Evolutionary conservation across 345 rosid species (phyloP).

Genomic region (Dimocarpus longan): DNA sequence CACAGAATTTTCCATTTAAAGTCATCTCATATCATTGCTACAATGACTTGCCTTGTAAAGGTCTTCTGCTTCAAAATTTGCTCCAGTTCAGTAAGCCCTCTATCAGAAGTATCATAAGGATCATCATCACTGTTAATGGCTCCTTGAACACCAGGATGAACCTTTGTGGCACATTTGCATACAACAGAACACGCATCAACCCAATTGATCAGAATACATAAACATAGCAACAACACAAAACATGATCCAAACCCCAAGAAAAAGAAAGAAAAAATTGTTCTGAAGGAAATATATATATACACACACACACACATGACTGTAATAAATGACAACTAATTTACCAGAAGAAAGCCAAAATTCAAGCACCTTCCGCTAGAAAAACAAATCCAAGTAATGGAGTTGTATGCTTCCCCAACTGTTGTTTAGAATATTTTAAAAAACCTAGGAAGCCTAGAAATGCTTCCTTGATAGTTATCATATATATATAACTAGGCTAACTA

Average conservation of each 20-base stretch:
- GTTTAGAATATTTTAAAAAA: background rate
- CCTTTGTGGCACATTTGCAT: constrained; percentile 37
- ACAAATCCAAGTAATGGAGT: background rate
- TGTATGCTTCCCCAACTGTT: background rate
- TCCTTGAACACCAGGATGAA: constrained; percentile 30
- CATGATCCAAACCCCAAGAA: background rate
- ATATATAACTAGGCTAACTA: background rate
- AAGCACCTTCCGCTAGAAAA: background rate
- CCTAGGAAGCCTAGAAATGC: background rate
- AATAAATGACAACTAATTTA: background rate
- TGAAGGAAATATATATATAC: background rate
- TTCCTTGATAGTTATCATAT: background rate
- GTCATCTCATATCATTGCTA: background rate
- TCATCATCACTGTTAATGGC: constrained; percentile 31
- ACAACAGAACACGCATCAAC: constrained; percentile 24
- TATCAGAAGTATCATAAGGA: constrained; percentile 28
- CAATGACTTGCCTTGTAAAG: constrained; percentile 64
- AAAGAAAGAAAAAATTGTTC: background rate
- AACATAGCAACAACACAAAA: background rate
- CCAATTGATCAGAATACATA: background rate
- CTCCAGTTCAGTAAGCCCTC: constrained; percentile 55
- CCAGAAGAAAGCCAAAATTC: background rate
- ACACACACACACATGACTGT: background rate
- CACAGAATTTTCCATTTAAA: background rate
- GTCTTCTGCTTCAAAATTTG: constrained; percentile 65